These are phyloP conservation scores for Leonotis leonurus DNA, from an alignment of 257 asterid genomes.

Conservation along the genomic window DNA sequence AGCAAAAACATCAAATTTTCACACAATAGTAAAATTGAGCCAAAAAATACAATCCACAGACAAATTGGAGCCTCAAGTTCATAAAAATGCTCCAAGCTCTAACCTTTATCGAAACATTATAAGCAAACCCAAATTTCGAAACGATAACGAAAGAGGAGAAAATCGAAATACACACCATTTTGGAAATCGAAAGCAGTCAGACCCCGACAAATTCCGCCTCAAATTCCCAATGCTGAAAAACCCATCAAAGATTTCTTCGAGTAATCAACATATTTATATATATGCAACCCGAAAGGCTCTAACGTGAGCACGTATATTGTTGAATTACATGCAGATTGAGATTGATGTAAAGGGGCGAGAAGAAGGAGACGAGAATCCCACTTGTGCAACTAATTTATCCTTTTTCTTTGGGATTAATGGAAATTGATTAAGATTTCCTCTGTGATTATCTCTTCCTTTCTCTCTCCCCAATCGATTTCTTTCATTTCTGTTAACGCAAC, in stretches of 20 bases:
- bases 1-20: neutral
- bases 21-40: neutral
- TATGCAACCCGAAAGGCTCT: neutral
- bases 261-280: neutral
- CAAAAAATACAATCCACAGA: neutral
- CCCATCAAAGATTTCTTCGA: constrained; percentile 15
- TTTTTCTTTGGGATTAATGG: neutral
- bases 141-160: neutral
- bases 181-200: constrained; percentile 24
- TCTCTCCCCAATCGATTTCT: constrained; percentile 7
- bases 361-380: constrained; percentile 22
- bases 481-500: constrained; percentile 24
- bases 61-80: neutral
- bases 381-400: constrained; percentile 14
- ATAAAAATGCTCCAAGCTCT: constrained; percentile 8
- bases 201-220: constrained; percentile 20
- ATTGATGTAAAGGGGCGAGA: constrained; percentile 20
- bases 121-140: neutral
- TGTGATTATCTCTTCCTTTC: neutral
- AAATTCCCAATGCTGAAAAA: constrained; percentile 21
- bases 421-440: neutral
- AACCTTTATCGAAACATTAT: neutral
- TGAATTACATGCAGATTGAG: constrained; percentile 31
- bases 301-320: constrained; percentile 1
- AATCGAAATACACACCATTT: constrained; percentile 24